A percentile compares a stretch with the other conserved stretches of the same genome.
phyloP scores from a whole-genome alignment of 1,284 basidiomycete genomes.

The Farysia itapuensis region DNA sequence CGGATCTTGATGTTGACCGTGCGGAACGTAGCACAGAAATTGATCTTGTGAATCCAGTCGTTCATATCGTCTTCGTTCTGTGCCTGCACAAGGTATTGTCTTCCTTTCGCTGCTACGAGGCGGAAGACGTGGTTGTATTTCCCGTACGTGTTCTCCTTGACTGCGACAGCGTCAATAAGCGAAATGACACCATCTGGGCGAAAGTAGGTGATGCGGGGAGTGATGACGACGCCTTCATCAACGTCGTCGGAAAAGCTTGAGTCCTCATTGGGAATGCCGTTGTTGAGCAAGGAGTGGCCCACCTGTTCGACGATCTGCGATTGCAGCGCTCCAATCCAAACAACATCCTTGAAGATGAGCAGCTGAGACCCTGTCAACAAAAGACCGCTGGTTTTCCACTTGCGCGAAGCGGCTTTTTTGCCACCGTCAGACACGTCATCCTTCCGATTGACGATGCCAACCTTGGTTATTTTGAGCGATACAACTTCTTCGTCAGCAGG shows the following conservation, averaged over 20 bases:
- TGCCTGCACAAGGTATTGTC: slow-evolving; percentile 80
- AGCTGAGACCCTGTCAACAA: slow-evolving; percentile 87
- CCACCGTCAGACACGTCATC: slow-evolving; percentile 72
- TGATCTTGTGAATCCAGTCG: slow-evolving; percentile 88
- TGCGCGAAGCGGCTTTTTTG: slow-evolving; percentile 74
- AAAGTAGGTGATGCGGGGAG: slow-evolving; percentile 68
- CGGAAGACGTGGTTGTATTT: slow-evolving; percentile 77
- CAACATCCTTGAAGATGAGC: slow-evolving; percentile 83
- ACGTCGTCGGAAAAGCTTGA: slow-evolving; percentile 6
- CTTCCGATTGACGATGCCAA: slow-evolving; percentile 79
- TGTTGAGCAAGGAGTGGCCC: slow-evolving; percentile 30
- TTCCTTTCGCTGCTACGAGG: slow-evolving; percentile 67
- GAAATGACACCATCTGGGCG: slow-evolving; percentile 85
- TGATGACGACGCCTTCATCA: slow-evolving; percentile 58
- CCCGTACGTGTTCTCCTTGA: slow-evolving; percentile 41
- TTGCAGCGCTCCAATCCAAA: slow-evolving; percentile 68
- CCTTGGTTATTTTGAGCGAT: slow-evolving; percentile 76
- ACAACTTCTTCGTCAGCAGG: slow-evolving; percentile 28
- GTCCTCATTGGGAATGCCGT: slow-evolving; percentile 18
- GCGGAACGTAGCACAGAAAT: slow-evolving; percentile 91
- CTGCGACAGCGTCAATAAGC: slow-evolving; percentile 62
- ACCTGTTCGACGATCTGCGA: slow-evolving; percentile 63
- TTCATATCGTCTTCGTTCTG: slow-evolving; percentile 76
- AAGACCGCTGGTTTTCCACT: slow-evolving; percentile 85
- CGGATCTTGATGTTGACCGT: slow-evolving; percentile 82